Base-by-base conservation (phyloP, 331 rosid species). In the Quercus tomentella region DNA sequence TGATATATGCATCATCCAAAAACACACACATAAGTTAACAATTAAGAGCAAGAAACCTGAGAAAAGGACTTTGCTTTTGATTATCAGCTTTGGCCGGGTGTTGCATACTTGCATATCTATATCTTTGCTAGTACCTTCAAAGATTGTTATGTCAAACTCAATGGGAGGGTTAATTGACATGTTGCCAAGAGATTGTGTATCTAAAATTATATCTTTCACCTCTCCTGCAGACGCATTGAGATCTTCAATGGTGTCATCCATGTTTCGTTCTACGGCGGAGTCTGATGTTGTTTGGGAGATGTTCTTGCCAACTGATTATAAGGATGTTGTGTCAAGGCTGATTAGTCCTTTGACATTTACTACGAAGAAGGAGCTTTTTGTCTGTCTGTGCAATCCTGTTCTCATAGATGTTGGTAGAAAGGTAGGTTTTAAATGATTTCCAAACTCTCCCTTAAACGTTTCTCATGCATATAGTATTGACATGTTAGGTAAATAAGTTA, bases 381-480 rank as follows among this genome's bases (percentile, higher is more conserved):
- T n/a, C 45, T 11, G 41, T 1, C 78, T 88, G 5, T 90, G 81
- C 67, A 68, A 20, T 11, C 80, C 89, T 2, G 57, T 86, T 72
- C 88, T 87, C 75, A 35, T 92, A 4, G 94, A 90, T 28, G 86
- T 76, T 0, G 92, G 91, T 37, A 86, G 56, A 49, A 90, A 81
- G 92, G 94, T 84, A 78, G 15, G 21, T 45, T 1, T 20, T 18
- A 25, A 35, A 21, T 43, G 26, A 22, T 22, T 8, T 16, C 55
- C 23, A 45, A 3, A 1, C 49, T 70, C 62, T 9, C 26, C 17
- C 73, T 69, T 54, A 4, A 22, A 18, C 22, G 3, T 41, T 41
- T 17, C 4, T 45, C 31, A 77, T 69, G 54, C 54, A 12, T 49
- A 10, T 10, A 12, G 16, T 63, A 8, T 67, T 2, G 25, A 15